Conservation (phyloP, 495 filamentous ascomycete species). For the Friedmanniomyces endolithicus region DNA sequence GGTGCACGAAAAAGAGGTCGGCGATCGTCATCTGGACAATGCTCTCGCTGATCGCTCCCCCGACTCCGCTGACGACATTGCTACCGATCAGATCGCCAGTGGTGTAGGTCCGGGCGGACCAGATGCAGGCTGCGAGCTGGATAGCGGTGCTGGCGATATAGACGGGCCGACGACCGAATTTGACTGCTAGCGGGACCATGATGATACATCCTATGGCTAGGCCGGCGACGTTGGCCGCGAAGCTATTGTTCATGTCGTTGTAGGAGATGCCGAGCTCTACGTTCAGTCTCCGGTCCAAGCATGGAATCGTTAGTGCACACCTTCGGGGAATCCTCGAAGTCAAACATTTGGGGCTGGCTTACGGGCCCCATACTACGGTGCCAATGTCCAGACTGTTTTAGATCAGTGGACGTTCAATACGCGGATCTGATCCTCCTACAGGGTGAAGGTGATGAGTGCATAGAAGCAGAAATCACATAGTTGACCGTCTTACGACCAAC, state of each 20-base stretch:
- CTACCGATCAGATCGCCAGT: constrained; percentile 1
- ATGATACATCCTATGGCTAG: constrained; percentile 26
- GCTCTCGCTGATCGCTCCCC: constrained; percentile 12
- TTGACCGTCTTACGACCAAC: constrained; percentile 29
- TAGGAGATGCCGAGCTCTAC: constrained; percentile 9
- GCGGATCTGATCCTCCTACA: constrained; percentile 28
- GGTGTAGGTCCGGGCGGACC: constrained; percentile 14
- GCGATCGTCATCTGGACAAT: constrained; percentile 42
- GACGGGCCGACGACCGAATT: constrained; percentile 42
- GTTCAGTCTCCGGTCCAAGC: not conserved
- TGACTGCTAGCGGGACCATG: constrained; percentile 45
- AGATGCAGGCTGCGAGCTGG: constrained; percentile 25
- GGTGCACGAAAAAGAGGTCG: constrained; percentile 48
- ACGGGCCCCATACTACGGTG: constrained; percentile 26
- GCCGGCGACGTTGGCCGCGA: constrained; percentile 5
- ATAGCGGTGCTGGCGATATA: constrained; percentile 39
- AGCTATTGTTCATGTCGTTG: not conserved
- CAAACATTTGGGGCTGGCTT: not conserved
- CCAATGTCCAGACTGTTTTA: constrained; percentile 6
- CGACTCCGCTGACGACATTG: constrained; percentile 5
- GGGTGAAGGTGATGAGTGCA: constrained; percentile 30
- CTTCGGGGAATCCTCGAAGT: not conserved
- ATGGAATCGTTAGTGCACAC: not conserved
- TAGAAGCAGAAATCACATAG: constrained; percentile 32
- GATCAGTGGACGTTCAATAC: constrained; percentile 1